Evolutionary conservation across 495 filamentous ascomycete species (phyloP).

Genomic region (Aspergillus haitiensis): DNA sequence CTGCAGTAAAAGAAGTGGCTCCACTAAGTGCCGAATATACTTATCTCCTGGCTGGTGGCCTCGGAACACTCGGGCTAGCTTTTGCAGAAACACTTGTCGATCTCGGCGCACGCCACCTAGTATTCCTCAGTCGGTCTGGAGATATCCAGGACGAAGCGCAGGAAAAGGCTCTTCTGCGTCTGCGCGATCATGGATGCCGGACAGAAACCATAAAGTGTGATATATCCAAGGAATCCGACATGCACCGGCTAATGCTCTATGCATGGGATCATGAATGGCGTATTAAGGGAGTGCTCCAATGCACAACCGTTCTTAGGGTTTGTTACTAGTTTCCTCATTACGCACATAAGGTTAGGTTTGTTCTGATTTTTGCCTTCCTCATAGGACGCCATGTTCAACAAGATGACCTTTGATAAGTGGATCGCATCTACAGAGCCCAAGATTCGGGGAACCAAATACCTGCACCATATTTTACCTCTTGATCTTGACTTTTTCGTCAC

Average conservation of each 20-base stretch:
- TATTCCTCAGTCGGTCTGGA: constrained; percentile 38
- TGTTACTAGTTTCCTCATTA: not conserved
- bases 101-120: constrained; percentile 39
- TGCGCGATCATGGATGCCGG: constrained; percentile 25
- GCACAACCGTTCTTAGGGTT: constrained; percentile 30
- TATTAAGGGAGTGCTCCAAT: constrained; percentile 38
- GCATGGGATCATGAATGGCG: constrained; percentile 21
- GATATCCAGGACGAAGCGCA: constrained; percentile 13
- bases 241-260: constrained; percentile 24
- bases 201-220: constrained; percentile 34
- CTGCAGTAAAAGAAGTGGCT: not conserved
- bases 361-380: not conserved
- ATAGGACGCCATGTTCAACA: constrained; percentile 44
- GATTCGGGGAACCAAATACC: constrained; percentile 49
- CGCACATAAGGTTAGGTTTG: no score
- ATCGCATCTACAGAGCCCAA: constrained; percentile 45
- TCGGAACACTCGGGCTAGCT: constrained; percentile 38
- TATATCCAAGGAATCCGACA: constrained; percentile 26
- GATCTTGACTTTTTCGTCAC: constrained; percentile 53
- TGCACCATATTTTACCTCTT: constrained; percentile 51
- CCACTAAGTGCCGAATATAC: constrained; percentile 1
- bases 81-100: constrained; percentile 36
- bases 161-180: constrained; percentile 24
- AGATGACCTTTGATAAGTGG: constrained; percentile 50
- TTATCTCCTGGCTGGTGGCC: constrained; percentile 37